These are phyloP conservation scores for Rubus idaeus DNA, from an alignment of 306 rosid genomes.

Conservation along the genomic window DNA sequence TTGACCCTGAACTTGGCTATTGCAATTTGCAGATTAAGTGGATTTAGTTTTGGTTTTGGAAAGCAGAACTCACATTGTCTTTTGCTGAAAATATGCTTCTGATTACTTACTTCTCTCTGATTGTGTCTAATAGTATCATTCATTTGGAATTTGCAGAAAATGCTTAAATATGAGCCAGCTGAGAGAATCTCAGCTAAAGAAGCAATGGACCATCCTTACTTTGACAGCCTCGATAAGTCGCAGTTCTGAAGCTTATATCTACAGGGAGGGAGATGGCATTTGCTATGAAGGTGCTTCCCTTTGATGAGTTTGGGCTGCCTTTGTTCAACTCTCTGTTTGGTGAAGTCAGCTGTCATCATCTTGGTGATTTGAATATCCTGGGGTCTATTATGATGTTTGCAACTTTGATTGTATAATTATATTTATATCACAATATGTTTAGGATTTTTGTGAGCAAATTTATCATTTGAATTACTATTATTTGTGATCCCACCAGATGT, in stretches of 20 bases:
- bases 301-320: conserved; percentile 19
- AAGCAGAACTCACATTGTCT: neutral
- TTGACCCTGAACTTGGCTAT: neutral
- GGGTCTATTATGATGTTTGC: neutral
- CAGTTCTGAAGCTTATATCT: conserved; percentile 49
- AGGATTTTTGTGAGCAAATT: neutral
- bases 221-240: conserved; percentile 87
- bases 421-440: neutral
- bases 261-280: neutral
- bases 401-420: neutral
- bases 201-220: conserved; percentile 93
- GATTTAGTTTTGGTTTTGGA: neutral
- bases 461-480: neutral
- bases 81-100: neutral
- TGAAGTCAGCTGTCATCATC: conserved; percentile 51
- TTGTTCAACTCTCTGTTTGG: conserved; percentile 10
- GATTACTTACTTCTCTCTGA: neutral
- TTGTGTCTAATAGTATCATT: neutral
- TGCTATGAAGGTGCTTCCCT: conserved; percentile 13
- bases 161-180: conserved; percentile 79
- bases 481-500: neutral
- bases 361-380: conserved; percentile 51
- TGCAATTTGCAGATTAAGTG: neutral
- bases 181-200: conserved; percentile 98
- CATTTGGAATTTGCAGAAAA: conserved; percentile 55